These are phyloP conservation scores for Penicillium tannophilum DNA, from an alignment of 495 filamentous ascomycete species.

Conservation along the genomic window DNA sequence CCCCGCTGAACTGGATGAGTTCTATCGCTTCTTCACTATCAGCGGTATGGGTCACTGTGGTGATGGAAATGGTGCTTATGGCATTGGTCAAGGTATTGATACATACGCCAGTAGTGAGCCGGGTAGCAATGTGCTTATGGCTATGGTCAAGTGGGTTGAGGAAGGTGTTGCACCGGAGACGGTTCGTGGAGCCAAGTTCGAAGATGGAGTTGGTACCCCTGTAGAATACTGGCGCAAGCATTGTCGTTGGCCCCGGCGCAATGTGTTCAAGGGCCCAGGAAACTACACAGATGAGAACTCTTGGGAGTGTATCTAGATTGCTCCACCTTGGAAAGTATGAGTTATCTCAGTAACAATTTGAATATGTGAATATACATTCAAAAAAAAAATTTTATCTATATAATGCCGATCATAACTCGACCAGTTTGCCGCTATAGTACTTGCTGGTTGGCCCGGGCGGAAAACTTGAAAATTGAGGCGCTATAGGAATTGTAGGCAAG, in stretches of 20 bases:
- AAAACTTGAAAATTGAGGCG: too few relatives aligned
- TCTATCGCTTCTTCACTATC: constrained; percentile 63
- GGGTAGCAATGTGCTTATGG: constrained; percentile 51
- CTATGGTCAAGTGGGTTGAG: constrained; percentile 65
- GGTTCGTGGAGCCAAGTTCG: constrained; percentile 55
- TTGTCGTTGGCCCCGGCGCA: constrained; percentile 42
- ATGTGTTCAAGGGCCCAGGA: constrained; percentile 37
- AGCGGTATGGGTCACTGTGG: constrained; percentile 58
- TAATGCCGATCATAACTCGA: too few relatives aligned
- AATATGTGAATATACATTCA: neutral
- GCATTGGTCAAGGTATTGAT: constrained; percentile 49
- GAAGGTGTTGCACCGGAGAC: constrained; percentile 55
- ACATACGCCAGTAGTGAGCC: constrained; percentile 35
- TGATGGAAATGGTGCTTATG: constrained; percentile 52
- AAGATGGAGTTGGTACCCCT: constrained; percentile 21
- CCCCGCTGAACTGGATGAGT: constrained; percentile 51
- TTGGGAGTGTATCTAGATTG: constrained; percentile 39
- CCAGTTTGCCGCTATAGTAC: too few relatives aligned
- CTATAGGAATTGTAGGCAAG: too few relatives aligned
- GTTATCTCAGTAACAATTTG: neutral
- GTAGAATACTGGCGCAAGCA: constrained; percentile 44
- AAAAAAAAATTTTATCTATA: neutral
- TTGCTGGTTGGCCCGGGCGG: too few relatives aligned
- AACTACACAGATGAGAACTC: constrained; percentile 44
- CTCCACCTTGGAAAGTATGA: neutral